Base-by-base conservation (phyloP, 768 basidiomycete species). In the Collybiopsis confluens region DNA sequence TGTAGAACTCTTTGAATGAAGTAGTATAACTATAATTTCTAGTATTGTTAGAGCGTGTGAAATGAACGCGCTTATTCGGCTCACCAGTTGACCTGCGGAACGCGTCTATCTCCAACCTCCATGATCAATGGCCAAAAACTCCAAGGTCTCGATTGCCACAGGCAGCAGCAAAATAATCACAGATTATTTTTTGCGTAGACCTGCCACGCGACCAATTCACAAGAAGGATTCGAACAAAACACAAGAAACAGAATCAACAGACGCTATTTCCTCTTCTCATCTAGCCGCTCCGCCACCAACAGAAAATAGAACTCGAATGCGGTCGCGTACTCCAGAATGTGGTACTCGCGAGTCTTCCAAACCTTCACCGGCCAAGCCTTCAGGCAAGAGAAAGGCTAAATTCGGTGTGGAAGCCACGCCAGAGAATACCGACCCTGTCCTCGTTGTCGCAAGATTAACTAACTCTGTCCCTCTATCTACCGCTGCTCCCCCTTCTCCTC, bases 101-200 rank as follows among this genome's bases (percentile, higher is more conserved):
- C 36, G 43, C 53, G 42, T 38, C 43, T 46, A 27, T 20, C 4
- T 36, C 13, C 6, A 6, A 33, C 30, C 5, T 33, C 13, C 23
- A 11, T 23, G 4, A 24, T 44, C n/a, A 30, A 58, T 58, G 57
- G 54, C 63, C 8, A 73, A 65, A 59, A 45, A 59, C 11, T 52
- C 64, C 3, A 73, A 70, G 53, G 38, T 16, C 18, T 69, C 65
- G 27, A 43, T 56, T 11, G 11, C 64, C 27, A 52, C 52, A 4
- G 62, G 62, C 43, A 51, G 60, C 41, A 63, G 62, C 26, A 67
- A 58, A 52, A 62, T 67, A 2, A 72, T 83, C 23, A 78, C 77
- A 6, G 72, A 78, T 36, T 83, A 77, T 59, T 82, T 82, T 53
- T 26, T 64, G 35, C 72, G 69, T 38, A 70, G 58, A 59, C 55